These are phyloP conservation scores for Isabelozyma rhagii DNA, from an alignment of 805 yeast species.

Conservation along the genomic window DNA sequence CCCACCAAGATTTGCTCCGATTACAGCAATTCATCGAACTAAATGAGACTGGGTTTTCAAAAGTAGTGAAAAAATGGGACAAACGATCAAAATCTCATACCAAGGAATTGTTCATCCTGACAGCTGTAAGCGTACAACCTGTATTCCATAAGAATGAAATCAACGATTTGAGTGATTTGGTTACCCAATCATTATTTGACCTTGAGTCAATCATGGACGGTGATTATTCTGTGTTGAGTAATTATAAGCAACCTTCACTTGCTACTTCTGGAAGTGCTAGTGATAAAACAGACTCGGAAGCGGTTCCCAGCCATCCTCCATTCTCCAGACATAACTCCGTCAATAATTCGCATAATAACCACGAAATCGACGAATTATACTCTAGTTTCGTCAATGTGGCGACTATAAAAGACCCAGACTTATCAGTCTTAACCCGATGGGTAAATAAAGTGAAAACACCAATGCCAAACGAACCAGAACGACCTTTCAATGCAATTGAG, in stretches of 20 bases:
- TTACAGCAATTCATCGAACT: slow-evolving; percentile 91
- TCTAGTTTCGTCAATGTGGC: slow-evolving; percentile 62
- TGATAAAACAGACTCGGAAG: slow-evolving; percentile 7
- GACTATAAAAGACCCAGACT: slow-evolving; percentile 39
- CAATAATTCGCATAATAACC: slow-evolving; percentile 24
- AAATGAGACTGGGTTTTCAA: slow-evolving; percentile 93
- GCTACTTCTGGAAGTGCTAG: neutral
- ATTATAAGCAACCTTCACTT: slow-evolving; percentile 1
- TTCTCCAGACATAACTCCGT: slow-evolving; percentile 13
- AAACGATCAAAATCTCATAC: slow-evolving; percentile 93
- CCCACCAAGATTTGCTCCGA: slow-evolving; percentile 82
- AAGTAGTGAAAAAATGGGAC: slow-evolving; percentile 97
- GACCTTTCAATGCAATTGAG: slow-evolving; percentile 7
- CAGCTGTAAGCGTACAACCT: slow-evolving; percentile 96
- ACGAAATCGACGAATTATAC: slow-evolving; percentile 66
- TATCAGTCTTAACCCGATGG: slow-evolving; percentile 34
- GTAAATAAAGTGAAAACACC: slow-evolving; percentile 33
- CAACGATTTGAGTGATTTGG: slow-evolving; percentile 76
- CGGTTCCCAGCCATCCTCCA: slow-evolving; percentile 3
- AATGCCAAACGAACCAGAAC: slow-evolving; percentile 1
- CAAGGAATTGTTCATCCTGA: slow-evolving; percentile 83
- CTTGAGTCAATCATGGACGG: slow-evolving; percentile 58
- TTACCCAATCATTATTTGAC: slow-evolving; percentile 65
- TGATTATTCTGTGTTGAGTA: slow-evolving; percentile 32
- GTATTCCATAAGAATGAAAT: slow-evolving; percentile 89